Evolutionary conservation across 441 rosid genomes (phyloP), one percentile per base, ranked within the genome.

Genomic region (Aleurites moluccanus): DNA sequence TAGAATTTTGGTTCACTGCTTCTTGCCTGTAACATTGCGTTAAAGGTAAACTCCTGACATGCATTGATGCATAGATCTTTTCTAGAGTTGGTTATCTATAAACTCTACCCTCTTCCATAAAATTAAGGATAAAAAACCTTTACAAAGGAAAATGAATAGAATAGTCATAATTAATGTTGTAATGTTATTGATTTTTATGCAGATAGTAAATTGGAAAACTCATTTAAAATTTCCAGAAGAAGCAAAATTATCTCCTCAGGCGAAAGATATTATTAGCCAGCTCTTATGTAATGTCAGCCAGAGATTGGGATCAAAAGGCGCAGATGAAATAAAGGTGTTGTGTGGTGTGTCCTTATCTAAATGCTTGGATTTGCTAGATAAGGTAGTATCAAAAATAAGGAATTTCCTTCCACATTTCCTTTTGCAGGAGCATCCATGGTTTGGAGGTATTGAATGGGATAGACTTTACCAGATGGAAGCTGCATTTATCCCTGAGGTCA

Each of bases 141-240:
- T 38, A 6, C 16, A 74, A 18, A 7, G 10, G 28, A 4, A 35
- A 20, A 50, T 55, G 10, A 21, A 52, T 21, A 38, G 53, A 21
- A 45, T 9, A 20, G 4, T n/a, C 16, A 10, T 50, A 21, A 42
- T 4, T 25, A 25, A 25, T 64, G 4, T 8, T 62, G 20, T 47
- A n/a, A 50, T 55, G 16, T 47, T 33, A 62, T 35, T 64, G 52
- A 35, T 44, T 55, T 64, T 72, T 69, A 15, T 81, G 80, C 87
- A 94, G 98, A 94, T 94, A 62, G 99, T 94, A 63, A 92, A 94
- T 69, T 94, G 99, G 99, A 90, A 90, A 83, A 90, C 93, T 64
- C 96, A 91, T 80, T 86, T 95, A 72, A 95, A 95, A 79, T 95
- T 95, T 77, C 99, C 98, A 0, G 99, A 91, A 80, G 99, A 95